Percentiles rank a stretch among this genome's conserved stretches.
phyloP scores from a whole-genome alignment of 768 basidiomycete genomes.

The Heimioporus sp. region DNA sequence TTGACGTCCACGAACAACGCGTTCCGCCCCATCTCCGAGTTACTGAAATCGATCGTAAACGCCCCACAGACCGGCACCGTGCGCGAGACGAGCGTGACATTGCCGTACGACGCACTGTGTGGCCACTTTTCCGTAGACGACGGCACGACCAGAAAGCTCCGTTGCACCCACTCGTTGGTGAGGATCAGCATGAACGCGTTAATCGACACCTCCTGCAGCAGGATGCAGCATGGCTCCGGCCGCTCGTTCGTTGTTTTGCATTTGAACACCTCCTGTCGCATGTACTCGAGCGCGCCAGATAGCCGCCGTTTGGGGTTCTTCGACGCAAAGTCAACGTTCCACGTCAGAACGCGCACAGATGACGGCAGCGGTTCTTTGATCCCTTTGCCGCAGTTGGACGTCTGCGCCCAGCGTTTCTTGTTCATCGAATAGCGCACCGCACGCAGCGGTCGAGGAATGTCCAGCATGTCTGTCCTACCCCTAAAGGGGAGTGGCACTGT shows the following conservation, averaged over 20 bases:
- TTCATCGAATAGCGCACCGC: constrained; percentile 33
- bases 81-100: constrained; percentile 65
- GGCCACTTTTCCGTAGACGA: constrained; percentile 56
- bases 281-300: constrained; percentile 46
- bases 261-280: constrained; percentile 51
- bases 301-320: constrained; percentile 43
- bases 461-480: constrained; percentile 19
- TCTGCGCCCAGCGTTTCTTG: constrained; percentile 32
- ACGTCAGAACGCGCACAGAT: constrained; percentile 58
- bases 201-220: constrained; percentile 66
- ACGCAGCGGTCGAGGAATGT: constrained; percentile 27
- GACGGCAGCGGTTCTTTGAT: constrained; percentile 38
- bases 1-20: constrained; percentile 59
- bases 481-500: constrained; percentile 14
- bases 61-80: constrained; percentile 48
- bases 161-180: constrained; percentile 59
- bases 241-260: constrained; percentile 40
- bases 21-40: constrained; percentile 49
- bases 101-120: constrained; percentile 50
- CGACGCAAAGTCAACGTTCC: constrained; percentile 63
- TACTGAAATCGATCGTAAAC: constrained; percentile 51
- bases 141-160: constrained; percentile 59
- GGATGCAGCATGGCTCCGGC: constrained; percentile 58
- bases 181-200: constrained; percentile 48
- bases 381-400: constrained; percentile 34